A percentile compares a stretch with the other conserved stretches of the same genome.
phyloP scores from a whole-genome alignment of 805 yeast genomes.

The Ogataea corticis region DNA sequence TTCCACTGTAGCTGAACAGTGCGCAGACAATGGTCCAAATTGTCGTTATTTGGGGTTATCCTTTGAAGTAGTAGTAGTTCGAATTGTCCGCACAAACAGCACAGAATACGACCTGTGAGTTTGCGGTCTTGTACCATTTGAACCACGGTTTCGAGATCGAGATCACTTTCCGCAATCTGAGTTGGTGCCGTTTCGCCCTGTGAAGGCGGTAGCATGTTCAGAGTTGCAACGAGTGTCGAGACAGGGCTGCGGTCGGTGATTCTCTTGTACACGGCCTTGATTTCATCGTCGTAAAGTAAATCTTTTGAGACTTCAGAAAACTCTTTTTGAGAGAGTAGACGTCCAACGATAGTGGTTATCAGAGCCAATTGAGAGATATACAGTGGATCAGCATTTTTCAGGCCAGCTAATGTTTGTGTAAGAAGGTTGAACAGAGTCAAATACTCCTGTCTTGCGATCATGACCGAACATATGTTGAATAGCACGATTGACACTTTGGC shows the following conservation, averaged over 20 bases:
- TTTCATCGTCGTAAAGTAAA: slow-evolving; percentile 14
- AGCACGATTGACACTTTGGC: slow-evolving; percentile 14
- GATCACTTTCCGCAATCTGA: neutral
- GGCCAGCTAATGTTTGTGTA: slow-evolving; percentile 13
- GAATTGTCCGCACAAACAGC: slow-evolving; percentile 36
- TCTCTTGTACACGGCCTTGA: slow-evolving; percentile 6
- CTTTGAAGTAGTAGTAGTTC: slow-evolving; percentile 19
- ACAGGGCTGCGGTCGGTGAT: slow-evolving; percentile 1
- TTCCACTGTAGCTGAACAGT: slow-evolving; percentile 27
- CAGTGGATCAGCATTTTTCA: slow-evolving; percentile 1
- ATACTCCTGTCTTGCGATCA: slow-evolving; percentile 31
- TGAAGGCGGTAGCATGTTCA: no score
- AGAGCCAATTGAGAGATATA: slow-evolving; percentile 15
- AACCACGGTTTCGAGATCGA: slow-evolving; percentile 24
- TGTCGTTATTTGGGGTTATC: neutral
- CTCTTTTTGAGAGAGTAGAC: slow-evolving; percentile 20
- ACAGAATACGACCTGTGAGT: slow-evolving; percentile 38
- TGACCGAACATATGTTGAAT: slow-evolving; percentile 24
- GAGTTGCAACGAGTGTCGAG: neutral
- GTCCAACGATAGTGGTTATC: slow-evolving; percentile 18
- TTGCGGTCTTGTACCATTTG: slow-evolving; percentile 26
- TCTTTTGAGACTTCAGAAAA: slow-evolving; percentile 5
- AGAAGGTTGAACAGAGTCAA: slow-evolving; percentile 28
- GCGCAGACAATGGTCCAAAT: slow-evolving; percentile 13
- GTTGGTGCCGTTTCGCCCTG: no score